A percentile compares a stretch with the other conserved stretches of the same genome.
These are phyloP conservation scores for Candida easanensis DNA, from an alignment of 805 yeast species.

Conservation along the genomic window DNA sequence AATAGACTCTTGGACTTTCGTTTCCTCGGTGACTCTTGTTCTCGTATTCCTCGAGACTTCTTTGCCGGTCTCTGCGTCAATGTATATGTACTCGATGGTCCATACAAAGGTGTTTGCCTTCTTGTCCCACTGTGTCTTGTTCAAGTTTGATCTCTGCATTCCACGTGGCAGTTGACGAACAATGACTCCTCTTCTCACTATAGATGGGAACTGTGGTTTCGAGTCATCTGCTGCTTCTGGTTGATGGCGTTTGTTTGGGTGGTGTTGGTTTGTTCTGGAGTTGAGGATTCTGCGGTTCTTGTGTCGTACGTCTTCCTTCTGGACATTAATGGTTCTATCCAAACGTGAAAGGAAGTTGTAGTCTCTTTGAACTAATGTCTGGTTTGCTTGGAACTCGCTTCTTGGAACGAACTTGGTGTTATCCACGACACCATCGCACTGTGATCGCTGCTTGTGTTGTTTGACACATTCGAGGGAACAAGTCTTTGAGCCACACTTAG, in stretches of 20 bases:
- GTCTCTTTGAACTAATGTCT: conserved; percentile 61
- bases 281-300: conserved; percentile 44
- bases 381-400: conserved; percentile 39
- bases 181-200: conserved; percentile 61
- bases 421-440: conserved; percentile 68
- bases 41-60: conserved; percentile 35
- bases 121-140: conserved; percentile 71
- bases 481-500: conserved; percentile 64
- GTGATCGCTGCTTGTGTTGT: conserved; percentile 57
- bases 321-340: conserved; percentile 58
- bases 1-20: conserved; percentile 28
- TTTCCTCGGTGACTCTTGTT: conserved; percentile 34
- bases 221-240: conserved; percentile 10
- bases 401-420: conserved; percentile 55
- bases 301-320: conserved; percentile 47
- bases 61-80: conserved; percentile 29
- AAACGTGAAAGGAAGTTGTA: conserved; percentile 67
- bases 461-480: conserved; percentile 74
- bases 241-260: conserved; percentile 25
- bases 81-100: conserved; percentile 74
- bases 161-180: conserved; percentile 66
- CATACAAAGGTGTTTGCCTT: conserved; percentile 60
- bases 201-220: conserved; percentile 9
- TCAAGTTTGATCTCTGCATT: conserved; percentile 62
- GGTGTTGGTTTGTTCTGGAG: conserved; percentile 1